These are phyloP conservation scores for Penicillium egyptiacum DNA, from an alignment of 495 filamentous ascomycete species.

Conservation along the genomic window DNA sequence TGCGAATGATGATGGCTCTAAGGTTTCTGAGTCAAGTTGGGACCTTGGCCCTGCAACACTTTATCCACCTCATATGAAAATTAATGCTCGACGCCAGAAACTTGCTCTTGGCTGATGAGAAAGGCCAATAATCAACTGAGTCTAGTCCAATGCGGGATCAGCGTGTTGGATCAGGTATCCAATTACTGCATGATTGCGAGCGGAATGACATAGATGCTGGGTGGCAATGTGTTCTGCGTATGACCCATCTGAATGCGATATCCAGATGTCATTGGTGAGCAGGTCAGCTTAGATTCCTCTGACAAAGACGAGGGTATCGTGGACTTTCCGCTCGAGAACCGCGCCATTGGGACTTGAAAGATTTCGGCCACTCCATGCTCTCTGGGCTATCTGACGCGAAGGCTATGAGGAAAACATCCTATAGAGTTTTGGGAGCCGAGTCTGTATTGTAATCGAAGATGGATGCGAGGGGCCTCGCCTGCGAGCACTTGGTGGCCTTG, in stretches of 20 bases:
- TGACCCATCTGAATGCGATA: not conserved
- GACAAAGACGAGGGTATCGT: not conserved
- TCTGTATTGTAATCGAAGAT: not conserved
- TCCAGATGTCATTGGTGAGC: not conserved
- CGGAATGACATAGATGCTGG: not conserved
- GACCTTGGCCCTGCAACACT: conserved; percentile 9
- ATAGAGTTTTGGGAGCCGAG: not conserved
- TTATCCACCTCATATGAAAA: not conserved
- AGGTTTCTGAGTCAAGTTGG: not conserved
- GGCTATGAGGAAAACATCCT: conserved; percentile 2
- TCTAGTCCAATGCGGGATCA: not conserved
- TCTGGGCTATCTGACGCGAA: not conserved
- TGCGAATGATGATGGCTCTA: not conserved
- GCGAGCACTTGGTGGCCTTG: no score
- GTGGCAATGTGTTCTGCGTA: not conserved
- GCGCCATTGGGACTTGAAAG: not conserved
- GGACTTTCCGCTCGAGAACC: not conserved
- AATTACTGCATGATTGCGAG: not conserved
- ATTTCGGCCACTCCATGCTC: not conserved
- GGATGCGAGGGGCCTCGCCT: no score
- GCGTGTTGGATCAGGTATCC: not conserved
- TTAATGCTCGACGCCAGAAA: not conserved
- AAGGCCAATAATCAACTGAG: not conserved
- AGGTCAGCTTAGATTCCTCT: not conserved
- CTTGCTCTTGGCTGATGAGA: not conserved